phyloP scores from a whole-genome alignment of 2,329 filamentous ascomycete species.

The Fusarium foetens region DNA sequence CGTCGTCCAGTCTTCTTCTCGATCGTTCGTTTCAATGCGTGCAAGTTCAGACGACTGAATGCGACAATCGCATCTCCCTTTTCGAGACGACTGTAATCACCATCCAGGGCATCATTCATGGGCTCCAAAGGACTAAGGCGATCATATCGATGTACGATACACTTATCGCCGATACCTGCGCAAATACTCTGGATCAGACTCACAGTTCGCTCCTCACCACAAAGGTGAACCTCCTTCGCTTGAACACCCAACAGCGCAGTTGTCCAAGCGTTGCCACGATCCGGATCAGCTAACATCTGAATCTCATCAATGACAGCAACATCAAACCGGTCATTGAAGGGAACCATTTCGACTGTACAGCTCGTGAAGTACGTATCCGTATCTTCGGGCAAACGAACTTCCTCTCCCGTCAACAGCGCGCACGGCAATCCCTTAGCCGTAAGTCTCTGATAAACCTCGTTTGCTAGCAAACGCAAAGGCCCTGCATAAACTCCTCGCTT shows the following conservation, averaged over 20 bases:
- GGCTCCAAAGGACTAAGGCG: constrained; percentile 82
- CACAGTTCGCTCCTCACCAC: constrained; percentile 87
- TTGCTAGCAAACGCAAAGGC: constrained; percentile 86
- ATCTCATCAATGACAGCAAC: constrained; percentile 99
- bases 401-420: constrained; percentile 89
- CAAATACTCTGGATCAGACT: constrained; percentile 82
- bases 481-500: constrained; percentile 88
- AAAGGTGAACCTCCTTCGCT: constrained; percentile 91
- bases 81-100: constrained; percentile 72
- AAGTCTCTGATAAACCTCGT: constrained; percentile 93
- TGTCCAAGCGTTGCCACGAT: constrained; percentile 95
- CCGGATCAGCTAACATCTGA: constrained; percentile 87
- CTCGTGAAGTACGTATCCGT: constrained; percentile 72
- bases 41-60: constrained; percentile 85
- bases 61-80: constrained; percentile 93
- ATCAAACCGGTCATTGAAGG: constrained; percentile 69
- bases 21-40: constrained; percentile 80
- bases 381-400: constrained; percentile 75
- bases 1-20: constrained; percentile 79
- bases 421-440: constrained; percentile 80
- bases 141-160: constrained; percentile 83
- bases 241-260: constrained; percentile 87
- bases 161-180: constrained; percentile 81
- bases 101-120: constrained; percentile 69
- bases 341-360: constrained; percentile 93